Conservation (phyloP, 768 basidiomycete species). For the Trichaptum fuscoviolaceum region DNA sequence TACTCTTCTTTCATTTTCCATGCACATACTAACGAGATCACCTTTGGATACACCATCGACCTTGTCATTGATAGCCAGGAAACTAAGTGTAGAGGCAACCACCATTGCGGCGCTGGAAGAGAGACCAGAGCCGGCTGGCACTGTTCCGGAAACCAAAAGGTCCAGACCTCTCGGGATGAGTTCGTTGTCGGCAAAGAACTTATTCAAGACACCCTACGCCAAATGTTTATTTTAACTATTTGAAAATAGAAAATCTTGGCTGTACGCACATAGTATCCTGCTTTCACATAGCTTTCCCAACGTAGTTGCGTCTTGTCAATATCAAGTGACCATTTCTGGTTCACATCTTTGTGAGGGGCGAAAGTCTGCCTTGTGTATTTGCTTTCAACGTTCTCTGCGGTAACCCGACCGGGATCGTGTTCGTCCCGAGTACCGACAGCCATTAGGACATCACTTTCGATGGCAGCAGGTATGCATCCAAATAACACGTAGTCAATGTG, state of each 20-base stretch:
- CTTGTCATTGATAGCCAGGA: slow-evolving; percentile 74
- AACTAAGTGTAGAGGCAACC: slow-evolving; percentile 77
- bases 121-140: slow-evolving; percentile 83
- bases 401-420: slow-evolving; percentile 38
- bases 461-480: slow-evolving; percentile 79
- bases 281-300: slow-evolving; percentile 89
- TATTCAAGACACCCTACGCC: slow-evolving; percentile 59
- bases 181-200: slow-evolving; percentile 40
- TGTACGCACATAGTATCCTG: slow-evolving; percentile 70
- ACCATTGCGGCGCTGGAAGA: slow-evolving; percentile 90
- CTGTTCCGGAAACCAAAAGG: slow-evolving; percentile 71
- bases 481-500: slow-evolving; percentile 84
- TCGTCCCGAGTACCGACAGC: slow-evolving; percentile 50
- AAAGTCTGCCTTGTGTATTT: slow-evolving; percentile 60
- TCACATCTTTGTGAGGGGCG: slow-evolving; percentile 32
- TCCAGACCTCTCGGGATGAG: slow-evolving; percentile 56
- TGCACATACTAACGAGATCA: slow-evolving; percentile 69
- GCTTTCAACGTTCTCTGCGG: slow-evolving; percentile 44
- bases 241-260: neutral
- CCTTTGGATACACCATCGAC: slow-evolving; percentile 52
- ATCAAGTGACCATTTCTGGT: slow-evolving; percentile 59
- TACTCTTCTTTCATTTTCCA: slow-evolving; percentile 82
- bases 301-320: slow-evolving; percentile 64
- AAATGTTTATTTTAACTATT: neutral
- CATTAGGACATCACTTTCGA: slow-evolving; percentile 80